Percentiles rank a stretch among this genome's conserved stretches.
These are phyloP conservation scores for Camellia japonica DNA, from an alignment of 148 eudicot genomes.

Conservation along the genomic window DNA sequence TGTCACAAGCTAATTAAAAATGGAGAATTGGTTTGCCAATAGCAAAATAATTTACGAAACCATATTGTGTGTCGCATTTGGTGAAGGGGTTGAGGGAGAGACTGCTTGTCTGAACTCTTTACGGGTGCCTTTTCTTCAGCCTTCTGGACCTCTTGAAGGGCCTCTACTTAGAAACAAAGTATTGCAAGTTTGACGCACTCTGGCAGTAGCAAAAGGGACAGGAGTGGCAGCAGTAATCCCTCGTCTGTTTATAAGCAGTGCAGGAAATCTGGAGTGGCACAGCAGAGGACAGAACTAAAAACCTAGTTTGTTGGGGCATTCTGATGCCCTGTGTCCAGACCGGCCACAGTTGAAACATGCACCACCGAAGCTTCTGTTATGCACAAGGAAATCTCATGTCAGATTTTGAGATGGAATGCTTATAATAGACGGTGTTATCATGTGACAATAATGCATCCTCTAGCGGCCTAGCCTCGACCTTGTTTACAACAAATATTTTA, in stretches of 20 bases:
- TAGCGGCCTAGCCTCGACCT: not conserved
- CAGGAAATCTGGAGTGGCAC: not conserved
- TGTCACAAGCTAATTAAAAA: not conserved
- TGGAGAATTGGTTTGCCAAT: not conserved
- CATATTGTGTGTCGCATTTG: not conserved
- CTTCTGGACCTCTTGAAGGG: not conserved
- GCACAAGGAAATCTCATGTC: not conserved
- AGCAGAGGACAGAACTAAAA: conserved; percentile 29
- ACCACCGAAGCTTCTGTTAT: conserved; percentile 70
- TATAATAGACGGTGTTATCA: not conserved
- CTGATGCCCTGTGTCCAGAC: conserved; percentile 87
- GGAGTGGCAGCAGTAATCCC: not conserved
- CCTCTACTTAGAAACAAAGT: not conserved
- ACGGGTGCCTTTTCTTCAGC: conserved; percentile 4
- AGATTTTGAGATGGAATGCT: not conserved
- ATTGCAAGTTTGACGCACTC: not conserved
- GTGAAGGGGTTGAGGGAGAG: not conserved
- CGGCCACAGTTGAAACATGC: conserved; percentile 92
- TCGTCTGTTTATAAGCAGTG: conserved; percentile 13
- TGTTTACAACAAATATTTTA: not conserved
- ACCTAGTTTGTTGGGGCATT: conserved; percentile 69
- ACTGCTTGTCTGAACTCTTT: conserved; percentile 11
- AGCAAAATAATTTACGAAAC: conserved; percentile 5
- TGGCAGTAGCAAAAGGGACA: not conserved
- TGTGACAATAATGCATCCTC: not conserved